Percentiles rank a stretch among this genome's conserved stretches.
These are phyloP conservation scores for Alternaria postmessia DNA, from an alignment of 2,329 filamentous ascomycete genomes.

Conservation along the genomic window DNA sequence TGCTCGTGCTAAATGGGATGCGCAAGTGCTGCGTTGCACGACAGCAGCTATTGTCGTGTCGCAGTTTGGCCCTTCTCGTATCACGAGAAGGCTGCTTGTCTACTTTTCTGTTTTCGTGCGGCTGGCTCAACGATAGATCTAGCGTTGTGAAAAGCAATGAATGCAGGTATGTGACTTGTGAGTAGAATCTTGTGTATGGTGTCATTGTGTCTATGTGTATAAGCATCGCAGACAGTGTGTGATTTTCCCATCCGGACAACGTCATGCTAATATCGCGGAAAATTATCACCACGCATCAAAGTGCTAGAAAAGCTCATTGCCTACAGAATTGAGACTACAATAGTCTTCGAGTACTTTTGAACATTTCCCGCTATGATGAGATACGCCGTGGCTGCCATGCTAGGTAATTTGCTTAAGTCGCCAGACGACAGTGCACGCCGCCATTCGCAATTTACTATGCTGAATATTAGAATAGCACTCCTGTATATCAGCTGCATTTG, in stretches of 20 bases:
- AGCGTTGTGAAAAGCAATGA: background rate
- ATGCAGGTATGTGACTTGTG: background rate
- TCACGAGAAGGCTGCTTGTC: background rate
- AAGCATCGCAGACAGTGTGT: background rate
- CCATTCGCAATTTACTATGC: background rate
- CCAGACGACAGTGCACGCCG: background rate
- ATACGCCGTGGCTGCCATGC: background rate
- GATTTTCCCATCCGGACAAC: background rate
- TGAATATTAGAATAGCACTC: background rate
- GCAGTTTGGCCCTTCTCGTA: background rate
- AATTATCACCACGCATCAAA: background rate
- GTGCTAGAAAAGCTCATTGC: background rate
- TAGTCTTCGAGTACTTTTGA: background rate
- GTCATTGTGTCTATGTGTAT: background rate
- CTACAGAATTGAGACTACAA: background rate
- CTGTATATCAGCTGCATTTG: background rate
- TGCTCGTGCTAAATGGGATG: background rate
- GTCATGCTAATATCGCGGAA: background rate
- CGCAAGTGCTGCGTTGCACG: background rate
- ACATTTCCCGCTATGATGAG: background rate
- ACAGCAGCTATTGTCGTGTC: constrained; percentile 1
- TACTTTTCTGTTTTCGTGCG: background rate
- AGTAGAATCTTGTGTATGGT: background rate
- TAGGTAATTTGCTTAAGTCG: background rate
- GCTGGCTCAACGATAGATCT: background rate